phyloP scores from a whole-genome alignment of 768 basidiomycete genomes.

The Termitomyces sp. region DNA sequence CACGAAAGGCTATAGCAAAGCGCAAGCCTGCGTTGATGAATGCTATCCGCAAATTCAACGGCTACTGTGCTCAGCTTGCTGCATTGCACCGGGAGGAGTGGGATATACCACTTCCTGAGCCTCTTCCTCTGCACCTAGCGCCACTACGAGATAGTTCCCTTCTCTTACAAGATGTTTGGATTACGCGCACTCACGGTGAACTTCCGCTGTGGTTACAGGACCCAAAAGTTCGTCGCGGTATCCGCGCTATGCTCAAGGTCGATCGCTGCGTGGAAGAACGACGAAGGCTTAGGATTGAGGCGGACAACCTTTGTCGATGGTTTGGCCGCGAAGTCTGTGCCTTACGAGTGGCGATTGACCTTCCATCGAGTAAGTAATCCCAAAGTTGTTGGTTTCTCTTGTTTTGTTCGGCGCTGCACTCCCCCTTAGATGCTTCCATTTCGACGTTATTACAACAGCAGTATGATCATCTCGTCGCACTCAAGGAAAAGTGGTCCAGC shows the following conservation, averaged over 20 bases:
- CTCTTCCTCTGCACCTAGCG: conserved; percentile 24
- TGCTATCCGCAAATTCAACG: conserved; percentile 25
- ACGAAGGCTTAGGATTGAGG: conserved; percentile 11
- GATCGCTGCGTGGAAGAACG: conserved; percentile 15
- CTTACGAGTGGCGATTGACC: conserved; percentile 16
- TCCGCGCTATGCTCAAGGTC: conserved; percentile 12
- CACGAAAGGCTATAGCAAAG: conserved; percentile 23
- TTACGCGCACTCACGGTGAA: conserved; percentile 8
- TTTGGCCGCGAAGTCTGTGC: conserved; percentile 23
- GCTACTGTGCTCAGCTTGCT: conserved; percentile 19
- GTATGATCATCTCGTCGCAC: conserved; percentile 7
- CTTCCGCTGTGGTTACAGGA: conserved; percentile 28
- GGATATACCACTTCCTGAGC: conserved; percentile 25
- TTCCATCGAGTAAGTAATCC: conserved; percentile 12
- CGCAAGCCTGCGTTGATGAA: conserved; percentile 22
- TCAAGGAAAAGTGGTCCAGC: conserved; percentile 17
- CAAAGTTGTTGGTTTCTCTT: too few species aligned
- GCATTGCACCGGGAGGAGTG: conserved; percentile 15
- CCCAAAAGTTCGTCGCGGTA: conserved; percentile 12
- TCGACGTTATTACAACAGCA: conserved; percentile 7
- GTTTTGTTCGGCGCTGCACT: too few species aligned
- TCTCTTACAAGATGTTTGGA: conserved; percentile 34
- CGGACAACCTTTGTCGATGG: conserved; percentile 30
- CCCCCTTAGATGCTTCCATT: conserved; percentile 3
- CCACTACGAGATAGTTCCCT: conserved; percentile 16